A percentile compares a stretch with the other conserved stretches of the same genome.
Conservation (phyloP, 495 filamentous ascomycete species). For the Aspergillus sparsus region DNA sequence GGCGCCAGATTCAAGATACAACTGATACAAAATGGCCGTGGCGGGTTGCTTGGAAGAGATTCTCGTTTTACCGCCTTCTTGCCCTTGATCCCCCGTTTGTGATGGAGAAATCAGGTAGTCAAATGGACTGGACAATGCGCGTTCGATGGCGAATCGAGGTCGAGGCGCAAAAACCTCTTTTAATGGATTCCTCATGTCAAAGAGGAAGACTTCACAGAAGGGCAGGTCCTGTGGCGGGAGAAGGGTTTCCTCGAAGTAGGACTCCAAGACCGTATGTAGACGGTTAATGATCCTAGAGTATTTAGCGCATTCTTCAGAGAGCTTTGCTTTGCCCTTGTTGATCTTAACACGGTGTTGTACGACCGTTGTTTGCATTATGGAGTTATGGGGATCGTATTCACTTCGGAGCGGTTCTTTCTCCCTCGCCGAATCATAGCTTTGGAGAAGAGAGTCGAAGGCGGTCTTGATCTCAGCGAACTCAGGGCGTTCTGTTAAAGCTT, state of each 20-base stretch:
- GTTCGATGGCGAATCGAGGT: slow-evolving; percentile 75
- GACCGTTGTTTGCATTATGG: slow-evolving; percentile 77
- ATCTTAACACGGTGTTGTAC: slow-evolving; percentile 85
- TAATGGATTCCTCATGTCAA: slow-evolving; percentile 76
- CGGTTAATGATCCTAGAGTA: slow-evolving; percentile 75
- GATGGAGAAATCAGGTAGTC: slow-evolving; percentile 79
- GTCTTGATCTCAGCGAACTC: slow-evolving; percentile 28
- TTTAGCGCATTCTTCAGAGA: slow-evolving; percentile 71
- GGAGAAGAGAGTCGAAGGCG: slow-evolving; percentile 37
- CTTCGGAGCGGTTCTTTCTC: slow-evolving; percentile 58
- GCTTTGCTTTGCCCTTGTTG: slow-evolving; percentile 72
- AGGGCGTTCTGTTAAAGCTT: slow-evolving; percentile 20
- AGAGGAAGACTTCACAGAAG: slow-evolving; percentile 79
- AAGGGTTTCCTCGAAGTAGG: slow-evolving; percentile 54
- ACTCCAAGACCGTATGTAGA: slow-evolving; percentile 56
- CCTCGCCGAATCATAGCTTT: slow-evolving; percentile 38
- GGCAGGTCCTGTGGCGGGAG: slow-evolving; percentile 64
- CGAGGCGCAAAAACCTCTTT: slow-evolving; percentile 80
- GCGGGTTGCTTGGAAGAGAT: slow-evolving; percentile 68
- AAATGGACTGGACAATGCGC: slow-evolving; percentile 75
- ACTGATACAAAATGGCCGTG: slow-evolving; percentile 80
- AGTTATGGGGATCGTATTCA: slow-evolving; percentile 70
- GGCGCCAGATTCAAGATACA: slow-evolving; percentile 86
- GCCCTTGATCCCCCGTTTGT: slow-evolving; percentile 23
- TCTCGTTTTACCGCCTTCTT: slow-evolving; percentile 20